Conservation (phyloP, 2,329 filamentous ascomycete genomes). For the Mycogone perniciosa region DNA sequence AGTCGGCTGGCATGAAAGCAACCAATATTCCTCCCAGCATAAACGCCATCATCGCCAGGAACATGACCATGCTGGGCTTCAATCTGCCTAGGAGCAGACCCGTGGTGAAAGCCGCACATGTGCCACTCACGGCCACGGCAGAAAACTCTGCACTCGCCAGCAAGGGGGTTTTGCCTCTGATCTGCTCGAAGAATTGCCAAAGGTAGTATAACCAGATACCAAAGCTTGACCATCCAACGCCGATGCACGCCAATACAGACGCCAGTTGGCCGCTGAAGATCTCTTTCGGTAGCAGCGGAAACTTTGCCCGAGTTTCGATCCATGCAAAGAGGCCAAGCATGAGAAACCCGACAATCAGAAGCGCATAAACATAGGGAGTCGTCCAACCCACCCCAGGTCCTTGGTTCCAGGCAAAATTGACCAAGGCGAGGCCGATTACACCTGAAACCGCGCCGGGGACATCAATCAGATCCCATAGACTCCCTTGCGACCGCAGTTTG, state of each 20-base stretch:
- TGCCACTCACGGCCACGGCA: constrained; percentile 31
- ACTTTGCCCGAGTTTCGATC: constrained; percentile 34
- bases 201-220: constrained; percentile 43
- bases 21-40: constrained; percentile 33
- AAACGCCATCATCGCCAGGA: constrained; percentile 35
- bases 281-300: constrained; percentile 1
- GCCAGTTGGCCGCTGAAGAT: constrained; percentile 5
- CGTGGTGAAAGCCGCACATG: constrained; percentile 35
- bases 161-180: constrained; percentile 34
- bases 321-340: constrained; percentile 47
- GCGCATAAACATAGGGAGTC: constrained; percentile 44
- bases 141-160: constrained; percentile 33
- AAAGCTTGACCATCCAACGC: constrained; percentile 43
- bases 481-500: background rate
- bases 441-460: constrained; percentile 33
- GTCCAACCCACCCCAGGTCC: constrained; percentile 50
- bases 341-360: constrained; percentile 48
- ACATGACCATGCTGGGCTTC: constrained; percentile 30
- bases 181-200: constrained; percentile 38
- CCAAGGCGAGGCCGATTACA: constrained; percentile 45
- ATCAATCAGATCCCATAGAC: constrained; percentile 24
- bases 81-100: constrained; percentile 24
- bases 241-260: constrained; percentile 47
- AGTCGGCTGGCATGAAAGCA: constrained; percentile 39
- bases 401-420: constrained; percentile 60